A percentile compares a stretch with the other conserved stretches of the same genome.
Evolutionary conservation across 2,329 filamentous ascomycete species (phyloP).

Genomic region (Talaromyces amestolkiae): DNA sequence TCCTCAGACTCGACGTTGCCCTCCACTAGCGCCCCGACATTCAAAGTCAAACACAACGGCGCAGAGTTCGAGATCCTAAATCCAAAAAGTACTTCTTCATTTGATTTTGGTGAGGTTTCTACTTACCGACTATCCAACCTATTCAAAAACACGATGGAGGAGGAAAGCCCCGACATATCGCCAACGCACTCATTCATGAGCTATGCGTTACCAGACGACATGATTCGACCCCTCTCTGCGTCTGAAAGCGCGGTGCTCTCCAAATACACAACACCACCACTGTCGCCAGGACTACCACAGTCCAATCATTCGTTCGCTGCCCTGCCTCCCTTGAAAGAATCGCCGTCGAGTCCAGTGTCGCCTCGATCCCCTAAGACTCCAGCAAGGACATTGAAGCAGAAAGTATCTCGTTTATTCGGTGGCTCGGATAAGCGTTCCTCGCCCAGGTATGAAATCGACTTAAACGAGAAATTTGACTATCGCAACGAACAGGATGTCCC

Average conservation of each 20-base stretch:
- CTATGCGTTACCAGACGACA: conserved; percentile 2
- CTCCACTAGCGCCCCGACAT: conserved; percentile 25
- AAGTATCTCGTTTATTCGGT: conserved; percentile 17
- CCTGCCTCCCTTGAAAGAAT: conserved; percentile 10
- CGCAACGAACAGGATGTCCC: not conserved
- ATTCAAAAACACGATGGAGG: conserved; percentile 7
- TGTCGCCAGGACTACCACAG: not conserved
- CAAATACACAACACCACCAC: not conserved
- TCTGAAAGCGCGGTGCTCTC: conserved; percentile 18
- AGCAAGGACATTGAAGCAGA: conserved; percentile 11
- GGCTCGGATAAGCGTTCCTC: not conserved
- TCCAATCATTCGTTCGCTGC: conserved; percentile 10
- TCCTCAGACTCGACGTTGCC: conserved; percentile 31
- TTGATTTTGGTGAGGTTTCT: conserved; percentile 17
- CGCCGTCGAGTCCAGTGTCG: not conserved
- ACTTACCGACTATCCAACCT: not conserved
- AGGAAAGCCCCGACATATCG: not conserved
- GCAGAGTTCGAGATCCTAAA: conserved; percentile 40
- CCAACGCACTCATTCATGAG: not conserved
- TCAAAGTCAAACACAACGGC: conserved; percentile 35
- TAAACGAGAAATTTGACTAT: not conserved
- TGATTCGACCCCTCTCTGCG: conserved; percentile 16
- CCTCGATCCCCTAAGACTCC: conserved; percentile 6
- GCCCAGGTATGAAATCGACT: not conserved
- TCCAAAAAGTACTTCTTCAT: conserved; percentile 20